Base-by-base conservation (phyloP, 2,329 filamentous ascomycete genomes). In the Botrytis paeoniae region DNA sequence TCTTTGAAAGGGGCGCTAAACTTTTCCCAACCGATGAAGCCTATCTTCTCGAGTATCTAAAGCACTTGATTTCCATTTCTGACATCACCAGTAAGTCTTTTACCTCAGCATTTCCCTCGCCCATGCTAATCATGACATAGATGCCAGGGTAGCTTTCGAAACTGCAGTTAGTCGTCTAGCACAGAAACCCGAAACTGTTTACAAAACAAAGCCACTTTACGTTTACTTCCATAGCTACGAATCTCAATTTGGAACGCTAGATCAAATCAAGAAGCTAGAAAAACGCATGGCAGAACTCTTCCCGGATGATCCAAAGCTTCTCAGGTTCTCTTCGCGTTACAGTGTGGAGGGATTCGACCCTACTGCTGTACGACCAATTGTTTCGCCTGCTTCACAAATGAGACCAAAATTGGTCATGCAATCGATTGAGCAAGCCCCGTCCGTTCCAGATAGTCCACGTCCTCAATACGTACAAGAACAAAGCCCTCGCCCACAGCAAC, bases 211-310 rank as follows among this genome's bases (percentile, higher is more conserved):
- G 81, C 89, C 92, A 0, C 88, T 99, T 0, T 97, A 97, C 79
- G 86, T 90, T 3, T 98, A 95, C 83, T 95, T 99, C 81, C 95
- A 99, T 83, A 92, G 95, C 78, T 97, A 97, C 81, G 96, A 99
- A 83, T 95, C 94, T 18, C 91, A 94, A 76, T 99, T 95, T 79
- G 96, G 97, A 72, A 96, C 99, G 81, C 87, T 98, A 8, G 89
- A 92, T 9, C 95, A 98, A 78, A 94, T 99, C 71, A 89, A 91
- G 76, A 96, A 97, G 81, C 86, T 99, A 25, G 97, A 99, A 82
- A 92, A 91, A 78, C 91, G 96, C 64, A 98, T 99, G 94, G 88
- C 89, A 35, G 94, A 97, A 79, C 86, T 98, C n/a, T 99, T 94
- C 82, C 95, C 95, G 0, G 91, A 95, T 73, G 95, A 98, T 78